Evolutionary conservation across 2,329 filamentous ascomycete species (phyloP).

Genomic region (Escovopsis sp.): DNA sequence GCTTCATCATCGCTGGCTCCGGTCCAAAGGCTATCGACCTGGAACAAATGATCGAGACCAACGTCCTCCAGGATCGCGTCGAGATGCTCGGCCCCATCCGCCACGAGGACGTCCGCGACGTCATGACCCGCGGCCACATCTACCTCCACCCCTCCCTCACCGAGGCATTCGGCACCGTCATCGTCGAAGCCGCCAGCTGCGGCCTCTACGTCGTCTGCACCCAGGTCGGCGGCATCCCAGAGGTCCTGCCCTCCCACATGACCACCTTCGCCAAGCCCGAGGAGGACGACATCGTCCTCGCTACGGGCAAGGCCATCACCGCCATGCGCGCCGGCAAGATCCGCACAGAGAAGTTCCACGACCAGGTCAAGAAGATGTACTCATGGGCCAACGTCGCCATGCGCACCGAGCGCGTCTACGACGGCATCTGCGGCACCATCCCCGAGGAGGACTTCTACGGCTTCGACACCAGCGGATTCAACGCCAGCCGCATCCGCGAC

Average conservation of each 20-base stretch:
- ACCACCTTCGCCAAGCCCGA: constrained; percentile 94
- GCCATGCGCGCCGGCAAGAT: constrained; percentile 75
- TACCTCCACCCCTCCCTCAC: constrained; percentile 92
- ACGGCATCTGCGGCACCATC: constrained; percentile 79
- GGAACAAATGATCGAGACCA: constrained; percentile 94
- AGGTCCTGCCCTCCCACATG: constrained; percentile 93
- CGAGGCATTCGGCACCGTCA: constrained; percentile 93
- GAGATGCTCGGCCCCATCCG: constrained; percentile 83
- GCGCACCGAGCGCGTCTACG: constrained; percentile 88
- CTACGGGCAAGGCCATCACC: constrained; percentile 78
- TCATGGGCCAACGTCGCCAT: constrained; percentile 93
- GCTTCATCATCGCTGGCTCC: constrained; percentile 91
- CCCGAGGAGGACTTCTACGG: constrained; percentile 81
- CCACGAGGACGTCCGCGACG: constrained; percentile 91
- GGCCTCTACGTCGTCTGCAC: constrained; percentile 95
- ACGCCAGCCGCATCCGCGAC: constrained; percentile 60
- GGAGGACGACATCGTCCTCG: constrained; percentile 83
- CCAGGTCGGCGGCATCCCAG: constrained; percentile 89
- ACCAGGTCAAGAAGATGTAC: constrained; percentile 97
- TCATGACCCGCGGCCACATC: constrained; percentile 94
- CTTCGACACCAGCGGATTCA: constrained; percentile 55
- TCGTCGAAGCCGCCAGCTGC: constrained; percentile 92
- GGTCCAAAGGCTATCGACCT: constrained; percentile 95
- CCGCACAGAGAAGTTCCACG: constrained; percentile 85
- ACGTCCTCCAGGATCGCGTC: constrained; percentile 84